A percentile compares a stretch with the other conserved stretches of the same genome.
Conservation (phyloP, 2,329 filamentous ascomycete species). For the Coniochaeta prunicola region DNA sequence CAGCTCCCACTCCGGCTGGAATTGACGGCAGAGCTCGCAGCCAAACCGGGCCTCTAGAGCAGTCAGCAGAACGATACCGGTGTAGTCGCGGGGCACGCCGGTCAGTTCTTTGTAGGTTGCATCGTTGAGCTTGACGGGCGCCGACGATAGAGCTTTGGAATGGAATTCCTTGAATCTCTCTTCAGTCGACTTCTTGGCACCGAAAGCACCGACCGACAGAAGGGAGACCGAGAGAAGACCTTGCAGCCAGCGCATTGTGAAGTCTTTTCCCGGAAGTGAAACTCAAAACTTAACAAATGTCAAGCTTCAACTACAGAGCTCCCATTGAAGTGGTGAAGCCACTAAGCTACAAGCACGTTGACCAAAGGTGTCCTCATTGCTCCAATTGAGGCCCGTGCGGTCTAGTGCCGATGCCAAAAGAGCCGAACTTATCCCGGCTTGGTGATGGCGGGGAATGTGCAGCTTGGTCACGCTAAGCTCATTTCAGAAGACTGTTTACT, state of each 20-base stretch:
- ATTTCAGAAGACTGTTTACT: conserved; percentile 1
- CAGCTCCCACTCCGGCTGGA: conserved; percentile 91
- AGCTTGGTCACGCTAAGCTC: not conserved
- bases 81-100: conserved; percentile 73
- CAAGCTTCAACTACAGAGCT: not conserved
- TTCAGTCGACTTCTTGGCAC: conserved; percentile 51
- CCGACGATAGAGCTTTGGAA: conserved; percentile 54
- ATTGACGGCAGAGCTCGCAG: conserved; percentile 80
- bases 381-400: conserved; percentile 2
- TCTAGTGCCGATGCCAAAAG: not conserved
- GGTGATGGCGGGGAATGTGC: not conserved
- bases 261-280: conserved; percentile 4
- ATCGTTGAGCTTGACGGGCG: conserved; percentile 74
- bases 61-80: conserved; percentile 74
- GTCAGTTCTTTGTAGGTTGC: conserved; percentile 69
- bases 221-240: conserved; percentile 57
- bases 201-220: conserved; percentile 48
- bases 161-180: conserved; percentile 67
- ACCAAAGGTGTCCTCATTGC: conserved; percentile 3
- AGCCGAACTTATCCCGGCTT: not conserved
- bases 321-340: not conserved
- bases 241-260: conserved; percentile 62
- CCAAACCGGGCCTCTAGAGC: conserved; percentile 77
- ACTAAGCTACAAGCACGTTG: not conserved
- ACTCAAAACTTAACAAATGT: conserved; percentile 3